phyloP scores from a whole-genome alignment of 768 basidiomycete genomes.

The Suillus discolor region DNA sequence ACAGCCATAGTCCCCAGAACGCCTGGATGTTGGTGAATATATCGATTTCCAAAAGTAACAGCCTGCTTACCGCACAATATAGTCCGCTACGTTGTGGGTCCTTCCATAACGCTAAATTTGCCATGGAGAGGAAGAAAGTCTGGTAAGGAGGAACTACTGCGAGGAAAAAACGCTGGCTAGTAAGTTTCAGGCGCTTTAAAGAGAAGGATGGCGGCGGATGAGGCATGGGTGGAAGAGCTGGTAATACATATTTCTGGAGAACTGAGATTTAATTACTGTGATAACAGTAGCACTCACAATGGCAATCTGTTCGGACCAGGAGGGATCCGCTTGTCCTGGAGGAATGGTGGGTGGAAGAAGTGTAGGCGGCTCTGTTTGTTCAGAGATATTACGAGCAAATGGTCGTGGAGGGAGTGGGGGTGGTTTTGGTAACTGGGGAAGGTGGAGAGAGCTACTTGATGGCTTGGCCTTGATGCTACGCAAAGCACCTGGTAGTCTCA shows the following conservation, averaged over 20 bases:
- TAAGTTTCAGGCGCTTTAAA: conserved; percentile 51
- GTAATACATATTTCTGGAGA: conserved; percentile 43
- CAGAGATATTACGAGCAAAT: neutral
- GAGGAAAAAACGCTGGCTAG: conserved; percentile 58
- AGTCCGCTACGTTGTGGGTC: conserved; percentile 46
- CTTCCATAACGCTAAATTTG: conserved; percentile 57
- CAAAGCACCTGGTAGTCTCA: conserved; percentile 36
- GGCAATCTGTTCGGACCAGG: conserved; percentile 31
- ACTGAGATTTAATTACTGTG: conserved; percentile 14
- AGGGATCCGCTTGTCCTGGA: conserved; percentile 16
- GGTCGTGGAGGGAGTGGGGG: conserved; percentile 7
- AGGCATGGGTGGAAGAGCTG: conserved; percentile 46
- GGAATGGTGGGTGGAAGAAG: conserved; percentile 5
- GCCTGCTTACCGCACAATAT: conserved; percentile 52
- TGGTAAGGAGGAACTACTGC: conserved; percentile 51
- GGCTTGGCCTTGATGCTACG: conserved; percentile 9
- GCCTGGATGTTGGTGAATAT: conserved; percentile 35
- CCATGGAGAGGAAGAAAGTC: conserved; percentile 42
- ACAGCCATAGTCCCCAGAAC: conserved; percentile 68
- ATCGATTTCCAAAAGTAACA: conserved; percentile 6
- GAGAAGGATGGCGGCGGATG: conserved; percentile 51
- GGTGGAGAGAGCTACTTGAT: neutral
- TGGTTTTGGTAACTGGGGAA: conserved; percentile 1
- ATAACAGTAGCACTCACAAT: conserved; percentile 22
- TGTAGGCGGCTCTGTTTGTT: conserved; percentile 7